Evolutionary conservation across 2,329 filamentous ascomycete genomes (phyloP).

Genomic region (Nemania sp.): DNA sequence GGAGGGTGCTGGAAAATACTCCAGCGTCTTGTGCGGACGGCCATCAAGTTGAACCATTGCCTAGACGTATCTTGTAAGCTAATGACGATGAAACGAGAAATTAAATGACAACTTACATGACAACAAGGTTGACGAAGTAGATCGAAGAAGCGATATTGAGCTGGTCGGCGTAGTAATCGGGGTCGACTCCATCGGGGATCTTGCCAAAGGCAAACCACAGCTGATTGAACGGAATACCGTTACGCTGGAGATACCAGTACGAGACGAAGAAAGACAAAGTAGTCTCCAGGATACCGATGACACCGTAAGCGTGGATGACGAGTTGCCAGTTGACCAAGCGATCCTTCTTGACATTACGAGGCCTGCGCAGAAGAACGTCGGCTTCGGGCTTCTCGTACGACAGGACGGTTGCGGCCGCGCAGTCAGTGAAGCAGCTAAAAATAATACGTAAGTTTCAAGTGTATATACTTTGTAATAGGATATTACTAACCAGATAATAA

Average conservation of each 20-base stretch:
- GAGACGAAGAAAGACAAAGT: constrained; percentile 64
- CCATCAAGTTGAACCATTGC: constrained; percentile 77
- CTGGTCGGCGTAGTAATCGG: constrained; percentile 56
- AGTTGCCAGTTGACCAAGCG: constrained; percentile 74
- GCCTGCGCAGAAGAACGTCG: constrained; percentile 70
- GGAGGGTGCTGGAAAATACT: constrained; percentile 75
- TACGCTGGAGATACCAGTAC: constrained; percentile 66
- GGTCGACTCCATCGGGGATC: constrained; percentile 52
- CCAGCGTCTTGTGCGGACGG: constrained; percentile 65
- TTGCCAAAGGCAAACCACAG: constrained; percentile 71
- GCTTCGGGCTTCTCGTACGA: constrained; percentile 78
- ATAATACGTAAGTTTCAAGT: background rate
- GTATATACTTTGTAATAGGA: background rate
- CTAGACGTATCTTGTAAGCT: constrained; percentile 31
- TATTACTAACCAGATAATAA: constrained; percentile 57
- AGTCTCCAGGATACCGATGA: constrained; percentile 68
- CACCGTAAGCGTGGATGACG: constrained; percentile 71
- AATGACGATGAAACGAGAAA: background rate
- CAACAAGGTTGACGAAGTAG: constrained; percentile 79
- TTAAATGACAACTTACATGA: constrained; percentile 59
- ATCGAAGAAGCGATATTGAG: constrained; percentile 70
- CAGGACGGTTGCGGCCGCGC: constrained; percentile 70
- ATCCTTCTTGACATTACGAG: constrained; percentile 69
- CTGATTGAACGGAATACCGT: constrained; percentile 65
- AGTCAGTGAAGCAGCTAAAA: constrained; percentile 73